Evolutionary conservation across 208 protist species (phyloP), one percentile per base, ranked within the genome.

Genomic region (Acanthamoeba sp.): DNA sequence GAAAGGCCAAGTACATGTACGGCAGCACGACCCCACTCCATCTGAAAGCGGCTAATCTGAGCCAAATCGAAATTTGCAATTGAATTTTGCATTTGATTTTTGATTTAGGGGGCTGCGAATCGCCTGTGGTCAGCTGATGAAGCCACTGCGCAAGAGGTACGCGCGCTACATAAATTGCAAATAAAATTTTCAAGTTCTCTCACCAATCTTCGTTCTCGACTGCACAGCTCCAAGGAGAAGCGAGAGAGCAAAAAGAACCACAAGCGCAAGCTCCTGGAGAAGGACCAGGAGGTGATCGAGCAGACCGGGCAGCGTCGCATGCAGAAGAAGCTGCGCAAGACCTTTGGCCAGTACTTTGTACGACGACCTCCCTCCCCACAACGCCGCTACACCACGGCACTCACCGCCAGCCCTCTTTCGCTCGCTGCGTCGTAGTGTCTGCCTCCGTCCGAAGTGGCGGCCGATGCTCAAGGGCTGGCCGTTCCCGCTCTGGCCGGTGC

Each of bases 1-100:
- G 50, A 10, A 91, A 91, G 29, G 55, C 84, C 84, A 62, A 71
- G 36, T 91, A 91, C 84, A 91, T 91, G 84, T 91, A 76, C 16
- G 48, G 14, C 64, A 66, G 22, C 59, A 66, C 59, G 20, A 24
- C 59, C 59, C 59, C 59, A 59, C 36, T 36, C n/a, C 16, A 29
- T 59, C n/a, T 62, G 9, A 45, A 0, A 57, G 24, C 32, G 42
- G 0, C 9, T 40, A 5, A n/a, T 7, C 16, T 16, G 0, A n/a
- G 14, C 3, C 7, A 89, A 36, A 38, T 69, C 14, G 18, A 91
- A 48, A 91, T 69, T 40, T 66, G 18, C 22, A 57, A 52, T 40
- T 59, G 0, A 48, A 42, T 50, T 7, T 12, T 52, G 34, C 40
- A 40, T 36, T 82, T 82, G 22, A 55, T 55, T 55, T 50, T 50